phyloP scores from a whole-genome alignment of 345 rosid species.

The Lepidium didymum region DNA sequence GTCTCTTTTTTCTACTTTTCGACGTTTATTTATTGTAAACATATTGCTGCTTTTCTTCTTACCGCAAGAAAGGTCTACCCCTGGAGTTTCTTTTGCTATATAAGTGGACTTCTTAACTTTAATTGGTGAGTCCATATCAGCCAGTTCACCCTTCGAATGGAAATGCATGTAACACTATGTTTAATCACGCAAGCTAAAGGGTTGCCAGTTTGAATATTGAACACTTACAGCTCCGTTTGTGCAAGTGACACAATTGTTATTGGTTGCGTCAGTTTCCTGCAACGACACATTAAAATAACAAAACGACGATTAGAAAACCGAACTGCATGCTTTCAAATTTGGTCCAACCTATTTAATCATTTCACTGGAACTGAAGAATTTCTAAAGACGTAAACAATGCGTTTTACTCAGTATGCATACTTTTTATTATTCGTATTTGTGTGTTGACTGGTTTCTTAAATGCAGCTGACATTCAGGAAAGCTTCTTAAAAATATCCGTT shows the following conservation, averaged over 20 bases:
- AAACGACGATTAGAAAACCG: neutral
- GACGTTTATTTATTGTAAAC: conserved; percentile 66
- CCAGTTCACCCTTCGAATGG: conserved; percentile 54
- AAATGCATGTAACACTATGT: conserved; percentile 21
- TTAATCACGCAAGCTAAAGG: conserved; percentile 23
- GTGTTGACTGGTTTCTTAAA: neutral
- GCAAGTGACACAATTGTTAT: conserved; percentile 36
- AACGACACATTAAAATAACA: conserved; percentile 19
- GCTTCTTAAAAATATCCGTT: conserved; percentile 4
- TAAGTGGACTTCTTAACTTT: conserved; percentile 64
- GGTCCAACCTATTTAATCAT: neutral
- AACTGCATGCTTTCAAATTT: neutral
- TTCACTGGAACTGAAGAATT: neutral
- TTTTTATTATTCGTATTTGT: neutral
- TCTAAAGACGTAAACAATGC: neutral
- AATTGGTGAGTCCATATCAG: conserved; percentile 58
- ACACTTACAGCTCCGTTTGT: conserved; percentile 59
- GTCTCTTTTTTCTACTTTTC: conserved; percentile 68
- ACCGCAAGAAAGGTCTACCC: conserved; percentile 40
- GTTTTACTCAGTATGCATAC: neutral
- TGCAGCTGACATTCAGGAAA: conserved; percentile 5
- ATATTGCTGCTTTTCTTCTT: conserved; percentile 66
- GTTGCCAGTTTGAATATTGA: conserved; percentile 21
- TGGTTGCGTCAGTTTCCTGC: conserved; percentile 62
- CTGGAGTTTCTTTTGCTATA: conserved; percentile 62